These are phyloP conservation scores for Porphyra umbilicalis DNA, from an alignment of 31 red algal species.

Conservation along the genomic window DNA sequence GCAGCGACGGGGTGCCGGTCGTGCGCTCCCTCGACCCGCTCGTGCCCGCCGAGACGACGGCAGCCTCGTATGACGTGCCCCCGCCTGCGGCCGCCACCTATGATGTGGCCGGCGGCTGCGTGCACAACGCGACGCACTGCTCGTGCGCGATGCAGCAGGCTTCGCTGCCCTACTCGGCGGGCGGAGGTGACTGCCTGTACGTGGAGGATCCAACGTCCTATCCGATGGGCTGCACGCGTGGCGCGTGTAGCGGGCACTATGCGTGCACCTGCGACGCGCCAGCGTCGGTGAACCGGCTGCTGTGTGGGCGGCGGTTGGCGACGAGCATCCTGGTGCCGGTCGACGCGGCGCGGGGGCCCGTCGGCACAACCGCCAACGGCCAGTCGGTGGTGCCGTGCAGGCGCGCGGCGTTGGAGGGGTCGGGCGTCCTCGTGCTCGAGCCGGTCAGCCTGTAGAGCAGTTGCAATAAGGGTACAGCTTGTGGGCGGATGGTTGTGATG, in stretches of 20 bases:
- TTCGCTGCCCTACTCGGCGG: background rate
- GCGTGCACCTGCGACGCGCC: conserved; percentile 19
- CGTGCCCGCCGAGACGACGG: background rate
- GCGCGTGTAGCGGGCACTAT: conserved; percentile 11
- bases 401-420: background rate
- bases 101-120: conserved; percentile 14
- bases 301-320: conserved; percentile 17
- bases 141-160: conserved; percentile 19
- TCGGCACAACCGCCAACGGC: background rate
- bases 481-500: background rate
- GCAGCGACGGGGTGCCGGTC: background rate
- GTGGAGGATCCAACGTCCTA: conserved; percentile 12
- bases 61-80: background rate
- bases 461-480: too few species aligned
- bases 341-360: background rate
- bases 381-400: background rate
- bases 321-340: conserved; percentile 18
- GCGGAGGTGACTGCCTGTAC: conserved; percentile 20
- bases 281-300: background rate
- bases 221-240: conserved; percentile 16
- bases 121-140: conserved; percentile 44
- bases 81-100: background rate
- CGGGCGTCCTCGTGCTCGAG: background rate
- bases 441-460: background rate
- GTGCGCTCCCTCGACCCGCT: background rate